These are phyloP conservation scores for Spencermartinsiella ligniputridi DNA, from an alignment of 1,139 yeast species.

Conservation along the genomic window DNA sequence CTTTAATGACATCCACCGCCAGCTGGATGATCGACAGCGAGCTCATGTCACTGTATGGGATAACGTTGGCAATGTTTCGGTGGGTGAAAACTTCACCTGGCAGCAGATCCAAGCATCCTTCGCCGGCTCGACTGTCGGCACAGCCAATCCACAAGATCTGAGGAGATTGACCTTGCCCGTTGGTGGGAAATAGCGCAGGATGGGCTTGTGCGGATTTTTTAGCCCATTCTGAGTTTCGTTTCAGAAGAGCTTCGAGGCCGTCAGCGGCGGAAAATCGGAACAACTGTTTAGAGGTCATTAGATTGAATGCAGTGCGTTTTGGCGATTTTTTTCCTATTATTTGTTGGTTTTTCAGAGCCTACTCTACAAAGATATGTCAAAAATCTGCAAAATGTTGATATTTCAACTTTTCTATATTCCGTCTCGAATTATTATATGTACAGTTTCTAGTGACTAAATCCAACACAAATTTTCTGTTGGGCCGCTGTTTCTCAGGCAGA, in stretches of 20 bases:
- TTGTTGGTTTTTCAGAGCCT: too few relatives aligned
- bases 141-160: slow-evolving; percentile 97
- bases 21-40: slow-evolving; percentile 83
- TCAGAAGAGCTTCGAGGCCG: slow-evolving; percentile 54
- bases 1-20: slow-evolving; percentile 83
- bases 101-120: slow-evolving; percentile 62
- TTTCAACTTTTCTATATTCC: too few relatives aligned
- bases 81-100: slow-evolving; percentile 97
- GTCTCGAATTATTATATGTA: too few relatives aligned
- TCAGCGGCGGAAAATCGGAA: slow-evolving; percentile 30
- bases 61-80: slow-evolving; percentile 84
- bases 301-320: background rate
- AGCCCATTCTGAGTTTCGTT: slow-evolving; percentile 66
- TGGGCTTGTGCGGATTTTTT: slow-evolving; percentile 53
- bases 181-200: slow-evolving; percentile 61
- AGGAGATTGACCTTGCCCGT: slow-evolving; percentile 85
- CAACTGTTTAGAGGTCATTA: slow-evolving; percentile 15
- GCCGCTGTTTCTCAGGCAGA: background rate
- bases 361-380: too few relatives aligned
- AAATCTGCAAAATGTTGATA: too few relatives aligned
- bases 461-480: slow-evolving; percentile 1
- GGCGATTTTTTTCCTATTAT: too few relatives aligned
- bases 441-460: background rate
- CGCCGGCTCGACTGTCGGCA: slow-evolving; percentile 89
- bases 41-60: slow-evolving; percentile 67